Evolutionary conservation across 768 basidiomycete species (phyloP).

Genomic region (Mycena indigotica): DNA sequence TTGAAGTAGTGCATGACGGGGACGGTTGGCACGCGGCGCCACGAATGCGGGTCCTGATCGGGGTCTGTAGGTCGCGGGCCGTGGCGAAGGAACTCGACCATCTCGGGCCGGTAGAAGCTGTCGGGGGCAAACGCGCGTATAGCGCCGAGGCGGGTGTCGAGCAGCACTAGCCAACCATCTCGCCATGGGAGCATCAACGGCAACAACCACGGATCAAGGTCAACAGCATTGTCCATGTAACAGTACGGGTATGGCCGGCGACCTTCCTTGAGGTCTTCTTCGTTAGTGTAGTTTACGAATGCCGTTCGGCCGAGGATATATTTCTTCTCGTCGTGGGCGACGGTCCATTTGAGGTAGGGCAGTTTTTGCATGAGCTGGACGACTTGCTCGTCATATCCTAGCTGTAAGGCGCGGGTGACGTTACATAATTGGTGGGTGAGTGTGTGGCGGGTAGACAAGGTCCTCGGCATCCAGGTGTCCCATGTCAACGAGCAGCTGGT

Average conservation of each 20-base stretch:
- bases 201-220: conserved; percentile 17
- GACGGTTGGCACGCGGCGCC: conserved; percentile 9
- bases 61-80: background rate
- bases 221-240: too few relatives aligned
- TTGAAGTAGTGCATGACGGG: conserved; percentile 10
- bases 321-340: background rate
- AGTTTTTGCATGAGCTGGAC: conserved; percentile 14
- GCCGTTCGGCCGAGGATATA: conserved; percentile 1
- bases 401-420: conserved; percentile 1
- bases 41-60: background rate
- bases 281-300: conserved; percentile 9
- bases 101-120: background rate
- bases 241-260: conserved; percentile 9
- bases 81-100: conserved; percentile 11
- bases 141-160: conserved; percentile 17
- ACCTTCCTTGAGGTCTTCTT: conserved; percentile 5
- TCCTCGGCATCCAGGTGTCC: conserved; percentile 12
- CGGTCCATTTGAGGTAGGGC: background rate
- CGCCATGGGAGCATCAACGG: conserved; percentile 10
- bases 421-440: conserved; percentile 5
- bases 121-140: conserved; percentile 11
- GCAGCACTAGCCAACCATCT: conserved; percentile 13
- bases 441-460: conserved; percentile 11
- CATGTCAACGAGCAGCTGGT: conserved; percentile 12
- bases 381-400: conserved; percentile 9